Base-by-base conservation (phyloP, 192 early-diverging fungal genomes). In the Gamsiella multidivaricata region DNA sequence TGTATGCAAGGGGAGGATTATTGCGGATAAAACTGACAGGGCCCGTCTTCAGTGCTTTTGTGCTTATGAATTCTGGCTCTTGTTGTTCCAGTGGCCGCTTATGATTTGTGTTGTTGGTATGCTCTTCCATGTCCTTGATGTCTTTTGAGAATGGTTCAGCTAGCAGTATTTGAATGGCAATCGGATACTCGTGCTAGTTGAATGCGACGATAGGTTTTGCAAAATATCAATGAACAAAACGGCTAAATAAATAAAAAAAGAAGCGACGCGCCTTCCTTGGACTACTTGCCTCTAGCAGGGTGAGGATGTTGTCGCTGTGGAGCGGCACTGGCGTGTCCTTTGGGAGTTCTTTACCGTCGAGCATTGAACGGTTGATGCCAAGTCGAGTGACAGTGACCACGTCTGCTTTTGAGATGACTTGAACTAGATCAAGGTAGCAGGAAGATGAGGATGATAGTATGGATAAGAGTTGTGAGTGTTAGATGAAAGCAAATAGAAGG, bases 321-420 rank as follows among this genome's bases (percentile, higher is more conserved):
- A 78, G 12, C 9, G 10, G 10, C 5, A 61, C 23, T 3, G 61
- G 65, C 0, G 25, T 31, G 9, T 69, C 63, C 41, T 78, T 78
- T 3, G 53, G 29, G 7, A 78, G 65, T 2, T 33, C 50, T 20
- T 43, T 50, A 0, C 65, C 66, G 25, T 78, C 43, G 18, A 68
- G 47, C 9, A 62, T 23, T 2, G 74, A 68, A 23, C 74, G 57
- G 32, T 78, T 78, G n/a, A 54, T 78, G 2, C 74, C 74, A 5
- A 54, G 53, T 32, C 66, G 60, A 15, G 49, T 64, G 47, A 57
- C 43, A 2, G 39, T 14, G 39, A 41, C 39, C 8, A 41, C 39
- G 39, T 7, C 39, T 41, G 39, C 39, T 10, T 41, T 41, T 2
- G 52, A 9, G 31, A n/a, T n/a, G n/a, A n/a, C n/a, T n/a, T n/a